Evolutionary conservation across 257 asterid genomes (phyloP).

Genomic region (Datura wrightii): DNA sequence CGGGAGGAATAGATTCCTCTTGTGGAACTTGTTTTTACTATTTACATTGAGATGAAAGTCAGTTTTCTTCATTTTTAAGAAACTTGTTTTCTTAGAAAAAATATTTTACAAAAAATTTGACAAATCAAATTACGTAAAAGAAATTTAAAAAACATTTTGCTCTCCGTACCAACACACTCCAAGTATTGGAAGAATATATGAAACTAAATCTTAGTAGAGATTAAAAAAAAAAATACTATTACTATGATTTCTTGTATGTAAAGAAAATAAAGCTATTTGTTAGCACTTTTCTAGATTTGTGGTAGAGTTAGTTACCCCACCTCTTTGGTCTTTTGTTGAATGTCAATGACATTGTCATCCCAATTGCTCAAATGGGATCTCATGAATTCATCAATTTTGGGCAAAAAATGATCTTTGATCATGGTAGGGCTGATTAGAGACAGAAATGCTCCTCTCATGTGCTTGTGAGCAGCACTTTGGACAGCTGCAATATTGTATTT

Average conservation of each 20-base stretch:
- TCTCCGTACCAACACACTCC: no score
- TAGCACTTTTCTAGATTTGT: no score
- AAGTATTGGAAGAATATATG: no score
- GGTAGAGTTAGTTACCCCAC: slow-evolving; percentile 27
- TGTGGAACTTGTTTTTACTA: not conserved
- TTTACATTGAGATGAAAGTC: not conserved
- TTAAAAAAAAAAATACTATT: no score
- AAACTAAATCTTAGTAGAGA: no score
- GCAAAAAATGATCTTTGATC: slow-evolving; percentile 57
- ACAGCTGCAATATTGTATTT: slow-evolving; percentile 73
- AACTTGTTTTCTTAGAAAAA: not conserved
- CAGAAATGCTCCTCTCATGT: slow-evolving; percentile 63
- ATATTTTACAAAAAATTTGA: no score
- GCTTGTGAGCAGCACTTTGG: slow-evolving; percentile 65
- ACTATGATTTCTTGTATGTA: no score
- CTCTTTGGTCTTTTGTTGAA: slow-evolving; percentile 71
- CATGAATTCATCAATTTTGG: slow-evolving; percentile 58
- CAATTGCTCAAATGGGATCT: slow-evolving; percentile 59
- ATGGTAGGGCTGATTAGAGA: slow-evolving; percentile 64
- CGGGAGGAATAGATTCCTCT: not conserved
- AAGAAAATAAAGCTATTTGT: no score
- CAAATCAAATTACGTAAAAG: no score
- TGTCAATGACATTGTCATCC: slow-evolving; percentile 57
- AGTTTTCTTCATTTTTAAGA: not conserved
- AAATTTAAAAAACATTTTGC: no score